A percentile compares a stretch with the other conserved stretches of the same genome.
Conservation (phyloP, 257 asterid species). For the Solanum pinnatisectum region DNA sequence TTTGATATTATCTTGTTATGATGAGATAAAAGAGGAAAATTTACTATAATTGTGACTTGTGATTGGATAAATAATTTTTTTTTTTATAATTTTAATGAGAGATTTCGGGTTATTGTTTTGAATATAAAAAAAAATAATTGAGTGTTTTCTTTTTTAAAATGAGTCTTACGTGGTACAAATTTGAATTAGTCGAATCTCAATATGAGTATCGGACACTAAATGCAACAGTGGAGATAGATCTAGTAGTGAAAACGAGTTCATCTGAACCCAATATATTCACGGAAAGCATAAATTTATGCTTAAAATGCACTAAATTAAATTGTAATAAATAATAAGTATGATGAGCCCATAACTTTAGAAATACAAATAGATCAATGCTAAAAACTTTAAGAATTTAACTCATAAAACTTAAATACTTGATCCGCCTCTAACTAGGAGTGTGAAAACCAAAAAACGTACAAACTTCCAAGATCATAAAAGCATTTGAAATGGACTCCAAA, state of each 20-base stretch:
- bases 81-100: background rate
- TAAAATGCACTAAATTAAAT: background rate
- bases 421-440: background rate
- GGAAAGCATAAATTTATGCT: background rate
- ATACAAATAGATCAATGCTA: background rate
- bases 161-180: background rate
- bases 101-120: background rate
- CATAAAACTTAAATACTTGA: background rate
- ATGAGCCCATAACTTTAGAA: background rate
- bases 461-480: background rate
- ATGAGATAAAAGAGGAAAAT: background rate
- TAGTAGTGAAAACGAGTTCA: background rate
- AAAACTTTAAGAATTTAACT: background rate
- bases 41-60: background rate
- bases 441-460: background rate
- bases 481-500: background rate
- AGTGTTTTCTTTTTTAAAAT: background rate
- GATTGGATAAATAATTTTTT: background rate
- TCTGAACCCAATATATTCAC: background rate
- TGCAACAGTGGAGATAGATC: rapidly evolving
- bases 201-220: background rate
- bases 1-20: background rate
- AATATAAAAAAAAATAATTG: background rate
- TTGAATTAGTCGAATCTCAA: background rate
- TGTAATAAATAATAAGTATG: background rate